These are phyloP conservation scores for Aureobasidium sp. DNA, from an alignment of 2,329 filamentous ascomycete species.

Conservation along the genomic window DNA sequence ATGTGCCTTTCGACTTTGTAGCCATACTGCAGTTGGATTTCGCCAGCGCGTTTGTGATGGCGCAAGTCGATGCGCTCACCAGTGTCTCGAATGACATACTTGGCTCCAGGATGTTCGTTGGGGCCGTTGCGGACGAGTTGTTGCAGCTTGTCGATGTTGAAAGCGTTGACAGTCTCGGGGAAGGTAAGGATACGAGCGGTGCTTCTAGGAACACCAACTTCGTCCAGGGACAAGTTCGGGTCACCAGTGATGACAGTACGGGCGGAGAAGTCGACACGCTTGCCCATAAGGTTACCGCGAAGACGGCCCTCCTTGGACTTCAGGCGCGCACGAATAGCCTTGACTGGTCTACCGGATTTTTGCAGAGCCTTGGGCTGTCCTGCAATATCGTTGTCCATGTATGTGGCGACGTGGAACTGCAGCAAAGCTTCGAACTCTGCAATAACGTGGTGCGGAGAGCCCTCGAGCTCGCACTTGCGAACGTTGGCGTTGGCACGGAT, in stretches of 20 bases:
- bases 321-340: conserved; percentile 89
- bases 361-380: conserved; percentile 89
- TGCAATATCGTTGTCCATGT: conserved; percentile 99
- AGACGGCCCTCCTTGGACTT: conserved; percentile 99
- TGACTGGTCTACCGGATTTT: conserved; percentile 92
- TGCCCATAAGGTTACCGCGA: conserved; percentile 98
- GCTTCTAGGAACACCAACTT: conserved; percentile 91
- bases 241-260: conserved; percentile 99
- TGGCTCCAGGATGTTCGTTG: conserved; percentile 88
- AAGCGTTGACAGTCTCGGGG: conserved; percentile 92
- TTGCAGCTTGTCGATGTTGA: conserved; percentile 92
- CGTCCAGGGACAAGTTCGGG: conserved; percentile 88
- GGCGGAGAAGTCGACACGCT: conserved; percentile 97
- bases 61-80: conserved; percentile 91
- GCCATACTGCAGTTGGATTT: conserved; percentile 83
- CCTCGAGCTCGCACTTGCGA: conserved; percentile 79
- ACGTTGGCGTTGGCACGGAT: conserved; percentile 96
- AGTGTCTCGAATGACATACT: conserved; percentile 90
- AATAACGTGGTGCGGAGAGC: conserved; percentile 82
- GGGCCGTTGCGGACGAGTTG: conserved; percentile 86
- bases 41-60: conserved; percentile 79
- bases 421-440: conserved; percentile 84
- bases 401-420: conserved; percentile 96
- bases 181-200: conserved; percentile 92
- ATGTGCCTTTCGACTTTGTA: conserved; percentile 99